These are phyloP conservation scores for Coniosporium uncinatum DNA, from an alignment of 2,329 filamentous ascomycete genomes.

Conservation along the genomic window DNA sequence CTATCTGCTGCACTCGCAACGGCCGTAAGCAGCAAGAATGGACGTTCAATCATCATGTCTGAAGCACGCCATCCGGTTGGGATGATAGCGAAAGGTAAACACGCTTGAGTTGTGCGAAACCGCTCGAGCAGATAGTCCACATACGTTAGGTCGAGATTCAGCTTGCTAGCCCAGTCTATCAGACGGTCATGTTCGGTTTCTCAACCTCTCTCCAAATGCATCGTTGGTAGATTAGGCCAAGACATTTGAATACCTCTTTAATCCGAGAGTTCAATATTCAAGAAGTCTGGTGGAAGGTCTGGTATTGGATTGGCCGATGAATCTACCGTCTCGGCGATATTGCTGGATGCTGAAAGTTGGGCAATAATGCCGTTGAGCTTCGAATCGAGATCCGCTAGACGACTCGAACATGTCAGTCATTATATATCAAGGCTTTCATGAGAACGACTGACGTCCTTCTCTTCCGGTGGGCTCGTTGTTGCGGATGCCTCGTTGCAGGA, in stretches of 20 bases:
- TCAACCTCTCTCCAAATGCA: not conserved
- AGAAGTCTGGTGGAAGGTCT: not conserved
- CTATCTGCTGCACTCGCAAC: not conserved
- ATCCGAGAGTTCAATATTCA: not conserved
- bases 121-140: not conserved
- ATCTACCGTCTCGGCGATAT: not conserved
- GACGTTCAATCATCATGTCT: not conserved
- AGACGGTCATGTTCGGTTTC: not conserved
- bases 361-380: not conserved
- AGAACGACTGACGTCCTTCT: not conserved
- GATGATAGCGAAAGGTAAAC: not conserved
- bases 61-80: not conserved
- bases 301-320: not conserved
- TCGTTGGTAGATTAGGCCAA: not conserved
- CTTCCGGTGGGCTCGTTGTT: not conserved
- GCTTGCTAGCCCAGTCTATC: not conserved
- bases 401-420: not conserved
- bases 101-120: not conserved
- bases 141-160: not conserved
- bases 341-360: not conserved
- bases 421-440: not conserved
- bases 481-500: not conserved
- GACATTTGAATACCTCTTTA: not conserved
- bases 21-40: not conserved
- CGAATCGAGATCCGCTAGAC: not conserved